Evolutionary conservation across 2,329 filamentous ascomycete genomes (phyloP).

Genomic region (Alternaria incomplexa): DNA sequence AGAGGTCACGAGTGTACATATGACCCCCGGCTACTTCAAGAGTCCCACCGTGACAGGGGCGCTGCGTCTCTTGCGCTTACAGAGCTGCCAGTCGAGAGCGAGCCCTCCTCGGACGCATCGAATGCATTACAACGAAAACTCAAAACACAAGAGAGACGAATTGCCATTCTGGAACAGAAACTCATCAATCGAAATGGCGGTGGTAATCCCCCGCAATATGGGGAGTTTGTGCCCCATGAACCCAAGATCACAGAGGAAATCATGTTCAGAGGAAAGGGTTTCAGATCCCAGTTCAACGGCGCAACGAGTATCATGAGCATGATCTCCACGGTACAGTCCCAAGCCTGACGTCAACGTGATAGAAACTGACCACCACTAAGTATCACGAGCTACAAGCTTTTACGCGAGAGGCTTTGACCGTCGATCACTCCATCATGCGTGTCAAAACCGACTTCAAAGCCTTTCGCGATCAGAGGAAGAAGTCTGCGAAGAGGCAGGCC

Average conservation of each 20-base stretch:
- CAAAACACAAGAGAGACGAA: constrained; percentile 37
- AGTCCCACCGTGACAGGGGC: constrained; percentile 29
- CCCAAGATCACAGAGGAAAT: constrained; percentile 43
- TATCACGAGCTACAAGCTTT: constrained; percentile 47
- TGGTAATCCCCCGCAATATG: constrained; percentile 21
- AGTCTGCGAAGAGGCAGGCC: constrained; percentile 26
- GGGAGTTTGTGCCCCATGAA: constrained; percentile 20
- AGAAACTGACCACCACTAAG: constrained; percentile 22
- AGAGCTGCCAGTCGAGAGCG: constrained; percentile 7
- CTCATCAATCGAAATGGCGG: constrained; percentile 29
- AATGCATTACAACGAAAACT: constrained; percentile 38
- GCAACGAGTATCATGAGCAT: constrained; percentile 49
- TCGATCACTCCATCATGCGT: constrained; percentile 37
- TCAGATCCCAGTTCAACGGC: constrained; percentile 55
- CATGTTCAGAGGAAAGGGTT: constrained; percentile 52
- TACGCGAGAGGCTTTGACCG: constrained; percentile 37
- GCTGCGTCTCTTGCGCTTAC: constrained; percentile 11
- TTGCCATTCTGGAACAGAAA: constrained; percentile 40
- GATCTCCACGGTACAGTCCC: constrained; percentile 39
- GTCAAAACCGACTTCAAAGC: constrained; percentile 43
- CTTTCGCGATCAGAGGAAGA: constrained; percentile 40
- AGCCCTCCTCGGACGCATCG: constrained; percentile 4
- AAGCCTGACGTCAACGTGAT: neutral
- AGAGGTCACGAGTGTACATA: constrained; percentile 52
- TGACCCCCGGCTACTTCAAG: constrained; percentile 45